Conservation (phyloP, 257 asterid genomes). For the Linderniella brevidens region DNA sequence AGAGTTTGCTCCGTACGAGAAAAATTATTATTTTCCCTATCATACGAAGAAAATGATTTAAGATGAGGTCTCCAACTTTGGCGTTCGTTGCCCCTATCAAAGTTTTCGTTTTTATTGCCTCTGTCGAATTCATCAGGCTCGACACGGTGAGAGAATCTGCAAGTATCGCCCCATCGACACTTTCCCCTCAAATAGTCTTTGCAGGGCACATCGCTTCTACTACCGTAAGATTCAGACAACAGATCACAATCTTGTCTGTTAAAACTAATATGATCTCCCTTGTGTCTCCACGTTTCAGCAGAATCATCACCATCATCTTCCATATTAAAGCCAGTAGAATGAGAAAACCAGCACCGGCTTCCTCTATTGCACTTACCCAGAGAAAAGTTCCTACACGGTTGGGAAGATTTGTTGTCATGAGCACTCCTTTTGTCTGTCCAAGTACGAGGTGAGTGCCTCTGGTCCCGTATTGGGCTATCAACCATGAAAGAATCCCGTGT, state of each 20-base stretch:
- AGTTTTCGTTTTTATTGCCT: constrained; percentile 23
- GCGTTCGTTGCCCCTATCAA: constrained; percentile 23
- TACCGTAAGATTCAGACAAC: constrained; percentile 19
- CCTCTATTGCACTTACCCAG: constrained; percentile 63
- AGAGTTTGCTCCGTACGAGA: constrained; percentile 38
- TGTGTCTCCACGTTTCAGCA: constrained; percentile 30
- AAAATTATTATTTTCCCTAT: constrained; percentile 43
- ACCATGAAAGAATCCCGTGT: too few relatives aligned
- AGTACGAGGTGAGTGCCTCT: constrained; percentile 32
- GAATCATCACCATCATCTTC: constrained; percentile 21
- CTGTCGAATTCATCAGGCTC: constrained; percentile 27
- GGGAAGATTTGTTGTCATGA: constrained; percentile 36
- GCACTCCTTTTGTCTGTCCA: constrained; percentile 42
- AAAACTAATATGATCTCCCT: constrained; percentile 23
- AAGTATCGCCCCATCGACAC: constrained; percentile 55
- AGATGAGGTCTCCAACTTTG: constrained; percentile 31
- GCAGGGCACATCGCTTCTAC: constrained; percentile 32
- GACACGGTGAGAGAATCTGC: constrained; percentile 50
- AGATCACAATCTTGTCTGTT: constrained; percentile 23
- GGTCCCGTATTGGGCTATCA: constrained; percentile 13
- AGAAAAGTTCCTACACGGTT: constrained; percentile 49
- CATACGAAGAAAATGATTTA: constrained; percentile 58
- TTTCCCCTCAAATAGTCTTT: constrained; percentile 39
- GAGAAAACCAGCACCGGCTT: constrained; percentile 56
- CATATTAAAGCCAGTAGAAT: constrained; percentile 27